phyloP scores from a whole-genome alignment of 2,329 filamentous ascomycete genomes.

The Cladosporium oxysporum region DNA sequence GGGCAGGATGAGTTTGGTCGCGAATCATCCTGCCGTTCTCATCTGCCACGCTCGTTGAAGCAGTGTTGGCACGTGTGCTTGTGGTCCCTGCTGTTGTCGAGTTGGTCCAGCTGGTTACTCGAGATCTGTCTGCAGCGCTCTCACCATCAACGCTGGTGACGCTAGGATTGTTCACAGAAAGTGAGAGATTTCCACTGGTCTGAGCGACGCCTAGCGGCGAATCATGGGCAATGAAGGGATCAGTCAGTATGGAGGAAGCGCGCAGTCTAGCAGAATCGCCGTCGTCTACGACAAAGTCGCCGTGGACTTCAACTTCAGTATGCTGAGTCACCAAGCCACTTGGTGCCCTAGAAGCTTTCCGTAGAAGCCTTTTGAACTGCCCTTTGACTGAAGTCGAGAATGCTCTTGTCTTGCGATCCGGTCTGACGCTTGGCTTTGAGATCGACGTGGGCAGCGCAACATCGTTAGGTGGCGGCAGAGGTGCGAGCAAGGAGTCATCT shows the following conservation, averaged over 20 bases:
- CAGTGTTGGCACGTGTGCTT: constrained; percentile 45
- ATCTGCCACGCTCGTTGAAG: constrained; percentile 17
- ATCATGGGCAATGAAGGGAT: constrained; percentile 11
- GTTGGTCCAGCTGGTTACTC: constrained; percentile 72
- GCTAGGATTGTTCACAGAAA: constrained; percentile 48
- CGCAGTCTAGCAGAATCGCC: neutral
- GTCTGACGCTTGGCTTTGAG: constrained; percentile 39
- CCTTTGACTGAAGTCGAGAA: constrained; percentile 63
- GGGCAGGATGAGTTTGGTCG: constrained; percentile 24
- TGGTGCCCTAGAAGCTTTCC: constrained; percentile 40
- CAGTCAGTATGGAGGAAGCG: neutral
- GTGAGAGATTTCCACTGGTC: neutral
- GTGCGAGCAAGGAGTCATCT: constrained; percentile 22
- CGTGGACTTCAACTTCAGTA: neutral
- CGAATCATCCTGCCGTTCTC: constrained; percentile 21
- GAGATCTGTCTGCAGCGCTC: constrained; percentile 56
- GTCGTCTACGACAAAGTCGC: neutral
- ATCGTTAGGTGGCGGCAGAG: constrained; percentile 18
- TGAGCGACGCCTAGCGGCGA: neutral
- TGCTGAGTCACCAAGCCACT: constrained; percentile 35
- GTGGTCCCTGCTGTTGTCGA: constrained; percentile 60
- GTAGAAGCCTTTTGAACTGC: constrained; percentile 62
- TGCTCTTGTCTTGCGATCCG: constrained; percentile 49
- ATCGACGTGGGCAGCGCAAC: neutral
- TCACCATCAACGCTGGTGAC: constrained; percentile 43